Percentiles rank a stretch among this genome's conserved stretches.
Conservation (phyloP, 2,329 filamentous ascomycete genomes). For the Sporothrix globosa region DNA sequence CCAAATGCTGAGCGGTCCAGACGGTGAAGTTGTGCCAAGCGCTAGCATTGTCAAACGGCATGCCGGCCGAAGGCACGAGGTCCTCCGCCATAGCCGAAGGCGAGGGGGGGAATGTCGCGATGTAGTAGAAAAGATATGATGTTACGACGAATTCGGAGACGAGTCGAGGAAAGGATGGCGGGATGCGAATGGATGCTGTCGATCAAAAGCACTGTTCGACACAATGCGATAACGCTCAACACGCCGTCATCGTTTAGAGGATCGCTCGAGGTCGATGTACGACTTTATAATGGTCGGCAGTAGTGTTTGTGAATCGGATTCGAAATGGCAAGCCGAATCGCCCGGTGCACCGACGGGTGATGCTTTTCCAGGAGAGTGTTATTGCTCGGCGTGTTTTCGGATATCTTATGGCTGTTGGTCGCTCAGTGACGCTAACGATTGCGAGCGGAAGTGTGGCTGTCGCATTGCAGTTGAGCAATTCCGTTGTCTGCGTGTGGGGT, state of each 20-base stretch:
- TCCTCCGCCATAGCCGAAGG: constrained; percentile 34
- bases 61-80: constrained; percentile 38
- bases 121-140: background rate
- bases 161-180: background rate
- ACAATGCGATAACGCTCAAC: constrained; percentile 24
- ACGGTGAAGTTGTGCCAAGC: constrained; percentile 58
- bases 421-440: constrained; percentile 21
- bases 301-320: background rate
- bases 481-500: constrained; percentile 20
- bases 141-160: background rate
- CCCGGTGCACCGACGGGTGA: background rate
- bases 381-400: constrained; percentile 19
- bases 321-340: background rate
- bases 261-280: background rate
- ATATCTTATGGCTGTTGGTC: background rate
- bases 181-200: constrained; percentile 5
- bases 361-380: constrained; percentile 6
- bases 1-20: constrained; percentile 55
- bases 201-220: constrained; percentile 15
- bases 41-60: constrained; percentile 48
- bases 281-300: background rate
- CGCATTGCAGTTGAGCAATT: constrained; percentile 16
- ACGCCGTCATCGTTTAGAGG: constrained; percentile 27
- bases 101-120: background rate
- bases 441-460: constrained; percentile 17